Base-by-base conservation (phyloP, 169 alveolate genomes). In the Plasmodium gaboni region DNA sequence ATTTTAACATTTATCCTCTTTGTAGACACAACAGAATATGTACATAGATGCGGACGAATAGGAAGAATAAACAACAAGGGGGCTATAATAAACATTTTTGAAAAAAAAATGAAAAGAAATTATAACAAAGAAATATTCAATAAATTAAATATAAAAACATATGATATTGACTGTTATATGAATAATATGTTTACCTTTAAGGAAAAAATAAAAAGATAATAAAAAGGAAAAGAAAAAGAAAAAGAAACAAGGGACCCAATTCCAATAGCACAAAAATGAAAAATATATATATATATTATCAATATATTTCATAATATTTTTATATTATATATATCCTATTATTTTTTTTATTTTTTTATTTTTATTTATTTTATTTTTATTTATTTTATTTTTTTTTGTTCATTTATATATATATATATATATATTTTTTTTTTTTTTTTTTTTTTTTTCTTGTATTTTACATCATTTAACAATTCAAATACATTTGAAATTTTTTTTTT, bases 11-110 rank as follows among this genome's bases (percentile, higher is more conserved):
- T 48, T 19, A 12, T 50, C 32, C 61, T 59, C 15, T 65, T 44
- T 60, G 26, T 19, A 83, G 91, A 9, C 38, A 42, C 50, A 13
- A 70, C 67, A 17, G 91, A 83, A 32, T 83, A 83, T 50, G 61
- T 68, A 3, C 91, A 83, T 61, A 68, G 91, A 59, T 83, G 91
- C 42, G 91, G 91, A 44, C 28, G 91, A 67, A 83, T 83, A 26
- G 91, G 91, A 15, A 83, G 91, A 61, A 70, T 83, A 19, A 83
- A 70, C 73, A 83, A 83, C 63, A 83, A 83, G 42, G 91, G 91
- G 10, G 71, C 78, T 26, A 59, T 83, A 7, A 68, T 83, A 32
- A 83, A 83, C 44, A 83, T 83, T 26, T 83, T 83, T 48, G 91
- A 83, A 32, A 38, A 57, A 51, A 60, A 73, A 44, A 53, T 55